Evolutionary conservation across 345 rosid genomes (phyloP), one percentile per base, ranked within the genome.

Genomic region (Punica granatum): DNA sequence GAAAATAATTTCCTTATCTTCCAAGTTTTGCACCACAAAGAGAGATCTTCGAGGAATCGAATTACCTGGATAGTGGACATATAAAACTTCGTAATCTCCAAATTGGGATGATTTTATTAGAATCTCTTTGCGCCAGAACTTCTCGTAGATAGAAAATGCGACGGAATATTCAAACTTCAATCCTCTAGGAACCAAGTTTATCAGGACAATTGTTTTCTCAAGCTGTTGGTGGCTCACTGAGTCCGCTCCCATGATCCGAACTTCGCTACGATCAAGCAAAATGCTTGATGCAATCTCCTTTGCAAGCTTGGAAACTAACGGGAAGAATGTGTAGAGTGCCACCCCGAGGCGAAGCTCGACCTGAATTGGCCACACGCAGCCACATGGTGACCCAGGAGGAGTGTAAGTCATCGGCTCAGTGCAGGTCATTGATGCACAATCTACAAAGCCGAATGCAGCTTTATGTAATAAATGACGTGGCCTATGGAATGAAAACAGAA

Each of bases 351-450:
- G 71, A 60, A 88, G 85, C 81, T 88, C 80, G 61, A 88, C 88
- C 79, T 84, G 90, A 70, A 88, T 81, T 23, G 94, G 94, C 83
- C 76, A 74, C 59, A 88, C 88, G 51, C 90, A 88, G 21, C 78
- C 77, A 44, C 94, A 88, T 30, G 82, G 85, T 53, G 79, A 71
- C 31, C 90, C 89, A 4, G 86, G 78, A 58, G 90, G 80, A 7
- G 85, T 76, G 67, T 86, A 82, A 39, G 94, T 88, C 63, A 86
- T 67, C 0, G 90, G 90, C 28, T 79, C 89, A 4, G 81, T 66
- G 76, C 94, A 88, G 11, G 80, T 75, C 49, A 80, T 48, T 5
- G 80, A 65, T n/a, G 74, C 64, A 65, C 94, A 88, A 78, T 84
- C 94, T 86, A 69, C 81, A 74, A 48, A 63, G 49, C 9, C 42